These are phyloP conservation scores for Mortierella sp. DNA, from an alignment of 371 early-diverging fungal species.

Conservation along the genomic window DNA sequence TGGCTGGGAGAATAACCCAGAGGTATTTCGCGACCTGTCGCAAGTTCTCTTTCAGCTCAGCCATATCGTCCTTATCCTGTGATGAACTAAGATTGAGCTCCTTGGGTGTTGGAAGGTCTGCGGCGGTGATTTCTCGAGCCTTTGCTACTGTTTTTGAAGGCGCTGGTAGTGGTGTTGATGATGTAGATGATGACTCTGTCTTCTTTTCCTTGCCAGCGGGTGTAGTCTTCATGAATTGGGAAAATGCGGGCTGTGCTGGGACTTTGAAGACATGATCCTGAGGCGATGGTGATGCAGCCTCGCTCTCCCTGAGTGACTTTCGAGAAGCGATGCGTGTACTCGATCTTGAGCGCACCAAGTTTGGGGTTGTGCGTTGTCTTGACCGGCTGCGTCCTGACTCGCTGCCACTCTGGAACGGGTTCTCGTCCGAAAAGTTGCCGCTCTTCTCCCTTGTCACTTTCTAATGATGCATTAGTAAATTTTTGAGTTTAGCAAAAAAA, in stretches of 20 bases:
- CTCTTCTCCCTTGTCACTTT: slow-evolving; percentile 19
- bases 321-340: slow-evolving; percentile 27
- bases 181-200: background rate
- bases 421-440: slow-evolving; percentile 46
- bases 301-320: slow-evolving; percentile 17
- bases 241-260: slow-evolving; percentile 44
- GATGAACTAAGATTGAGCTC: slow-evolving; percentile 10
- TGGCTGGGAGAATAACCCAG: slow-evolving; percentile 16
- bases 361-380: slow-evolving; percentile 17
- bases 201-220: slow-evolving; percentile 14
- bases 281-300: background rate
- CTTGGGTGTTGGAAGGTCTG: slow-evolving; percentile 35
- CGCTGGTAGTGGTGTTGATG: slow-evolving; percentile 12
- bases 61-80: slow-evolving; percentile 3
- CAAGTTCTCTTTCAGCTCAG: slow-evolving; percentile 16
- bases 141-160: background rate
- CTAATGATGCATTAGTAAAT: background rate
- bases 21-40: slow-evolving; percentile 20
- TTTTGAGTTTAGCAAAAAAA: background rate
- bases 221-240: slow-evolving; percentile 43
- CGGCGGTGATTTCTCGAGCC: slow-evolving; percentile 8
- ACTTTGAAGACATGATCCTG: slow-evolving; percentile 32
- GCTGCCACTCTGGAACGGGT: slow-evolving; percentile 49
- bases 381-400: slow-evolving; percentile 39
- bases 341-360: slow-evolving; percentile 29